Evolutionary conservation across 2,329 filamentous ascomycete species (phyloP).

Genomic region (Coniochaeta sp.): DNA sequence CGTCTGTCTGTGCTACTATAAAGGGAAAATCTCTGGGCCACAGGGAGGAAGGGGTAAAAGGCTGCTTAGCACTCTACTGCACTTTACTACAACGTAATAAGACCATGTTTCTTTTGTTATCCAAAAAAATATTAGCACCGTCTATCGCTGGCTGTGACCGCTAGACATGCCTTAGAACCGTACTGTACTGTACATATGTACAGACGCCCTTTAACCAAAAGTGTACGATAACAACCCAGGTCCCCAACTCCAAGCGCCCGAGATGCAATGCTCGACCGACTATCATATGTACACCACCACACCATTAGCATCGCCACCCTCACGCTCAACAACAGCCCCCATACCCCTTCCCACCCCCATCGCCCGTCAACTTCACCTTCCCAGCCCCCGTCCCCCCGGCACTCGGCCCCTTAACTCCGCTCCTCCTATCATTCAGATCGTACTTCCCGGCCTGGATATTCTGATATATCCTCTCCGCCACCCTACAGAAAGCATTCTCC

Average conservation of each 20-base stretch:
- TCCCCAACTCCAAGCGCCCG: neutral
- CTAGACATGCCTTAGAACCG: neutral
- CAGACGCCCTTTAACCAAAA: neutral
- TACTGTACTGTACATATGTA: too few species aligned
- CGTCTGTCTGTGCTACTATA: constrained; percentile 3
- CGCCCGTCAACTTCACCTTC: constrained; percentile 35
- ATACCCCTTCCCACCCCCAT: constrained; percentile 29
- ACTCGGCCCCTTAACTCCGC: constrained; percentile 74
- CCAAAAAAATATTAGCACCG: neutral
- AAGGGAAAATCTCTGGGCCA: neutral
- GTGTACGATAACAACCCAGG: neutral
- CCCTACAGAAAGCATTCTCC: constrained; percentile 85
- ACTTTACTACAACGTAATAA: neutral
- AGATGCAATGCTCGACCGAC: neutral
- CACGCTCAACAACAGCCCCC: constrained; percentile 46
- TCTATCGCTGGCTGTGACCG: neutral
- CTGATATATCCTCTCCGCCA: constrained; percentile 90
- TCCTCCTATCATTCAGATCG: constrained; percentile 86
- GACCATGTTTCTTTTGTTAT: neutral
- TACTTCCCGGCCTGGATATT: constrained; percentile 96
- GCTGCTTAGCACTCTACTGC: neutral
- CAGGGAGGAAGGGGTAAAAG: neutral
- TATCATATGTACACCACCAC: neutral
- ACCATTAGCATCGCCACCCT: too few species aligned
- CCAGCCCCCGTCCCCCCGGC: constrained; percentile 35